Conservation (phyloP, 2,329 filamentous ascomycete species). For the Colletotrichum sp. region DNA sequence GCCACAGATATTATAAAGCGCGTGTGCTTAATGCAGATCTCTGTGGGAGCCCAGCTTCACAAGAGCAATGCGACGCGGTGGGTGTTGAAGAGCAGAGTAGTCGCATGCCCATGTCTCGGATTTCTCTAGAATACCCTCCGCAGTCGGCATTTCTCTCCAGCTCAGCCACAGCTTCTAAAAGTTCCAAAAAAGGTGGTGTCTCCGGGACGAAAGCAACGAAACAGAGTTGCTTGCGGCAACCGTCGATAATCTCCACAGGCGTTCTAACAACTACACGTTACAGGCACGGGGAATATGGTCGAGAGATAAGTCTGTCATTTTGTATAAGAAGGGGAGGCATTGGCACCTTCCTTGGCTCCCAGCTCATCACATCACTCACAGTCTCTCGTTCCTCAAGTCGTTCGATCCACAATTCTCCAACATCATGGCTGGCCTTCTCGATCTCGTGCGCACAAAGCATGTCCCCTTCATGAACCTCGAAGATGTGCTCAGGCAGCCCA, state of each 20-base stretch:
- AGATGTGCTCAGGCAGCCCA: slow-evolving; percentile 31
- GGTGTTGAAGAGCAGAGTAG: not conserved
- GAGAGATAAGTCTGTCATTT: not conserved
- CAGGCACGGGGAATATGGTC: not conserved
- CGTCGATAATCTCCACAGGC: not conserved
- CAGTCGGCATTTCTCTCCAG: not conserved
- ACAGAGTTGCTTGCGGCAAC: not conserved
- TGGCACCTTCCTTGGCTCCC: not conserved
- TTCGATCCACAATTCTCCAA: not conserved
- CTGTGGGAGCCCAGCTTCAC: too few relatives aligned
- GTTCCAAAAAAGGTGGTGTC: not conserved
- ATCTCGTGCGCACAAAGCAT: not conserved
- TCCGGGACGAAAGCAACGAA: not conserved
- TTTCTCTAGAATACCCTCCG: not conserved
- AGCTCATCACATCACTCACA: not conserved
- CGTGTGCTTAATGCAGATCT: too few relatives aligned
- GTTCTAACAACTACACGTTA: not conserved
- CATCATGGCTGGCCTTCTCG: not conserved
- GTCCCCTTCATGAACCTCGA: not conserved
- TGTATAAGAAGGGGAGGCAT: not conserved
- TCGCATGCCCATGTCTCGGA: not conserved
- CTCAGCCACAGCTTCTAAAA: not conserved
- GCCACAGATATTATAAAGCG: accelerated
- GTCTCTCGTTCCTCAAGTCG: not conserved
- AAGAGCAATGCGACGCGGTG: not conserved